Conservation (phyloP, 257 asterid genomes). For the Solanum pinnatisectum region DNA sequence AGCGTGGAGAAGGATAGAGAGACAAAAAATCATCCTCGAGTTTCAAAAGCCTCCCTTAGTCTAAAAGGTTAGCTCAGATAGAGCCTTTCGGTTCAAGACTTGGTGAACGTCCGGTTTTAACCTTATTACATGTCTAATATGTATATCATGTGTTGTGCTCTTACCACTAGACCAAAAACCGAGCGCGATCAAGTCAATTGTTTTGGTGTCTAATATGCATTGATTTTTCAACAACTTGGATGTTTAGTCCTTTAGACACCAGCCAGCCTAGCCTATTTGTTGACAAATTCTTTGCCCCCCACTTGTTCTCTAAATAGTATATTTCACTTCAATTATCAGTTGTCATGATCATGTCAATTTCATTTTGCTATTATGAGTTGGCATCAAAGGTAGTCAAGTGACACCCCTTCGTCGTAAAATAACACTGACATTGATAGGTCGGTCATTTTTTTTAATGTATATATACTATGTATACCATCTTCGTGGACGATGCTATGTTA, state of each 20-base stretch:
- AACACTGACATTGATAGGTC: not conserved
- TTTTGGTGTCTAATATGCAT: not conserved
- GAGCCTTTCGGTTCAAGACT: not conserved
- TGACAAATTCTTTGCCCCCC: constrained; percentile 15
- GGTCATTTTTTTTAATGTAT: not conserved
- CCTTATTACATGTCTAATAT: not conserved
- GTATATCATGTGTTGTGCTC: not conserved
- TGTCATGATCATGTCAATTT: not conserved
- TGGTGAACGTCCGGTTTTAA: not conserved
- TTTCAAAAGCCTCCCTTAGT: not conserved
- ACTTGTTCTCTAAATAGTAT: not conserved
- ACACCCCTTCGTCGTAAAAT: not conserved
- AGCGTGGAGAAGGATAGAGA: not conserved
- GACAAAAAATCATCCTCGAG: not conserved
- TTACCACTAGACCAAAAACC: not conserved
- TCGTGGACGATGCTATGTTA: not conserved
- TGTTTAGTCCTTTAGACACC: constrained; percentile 6
- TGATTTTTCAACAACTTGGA: not conserved
- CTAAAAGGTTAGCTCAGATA: not conserved
- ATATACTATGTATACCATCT: not conserved
- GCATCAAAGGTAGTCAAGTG: not conserved
- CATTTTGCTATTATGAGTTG: not conserved
- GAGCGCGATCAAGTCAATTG: not conserved
- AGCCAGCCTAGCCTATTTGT: constrained; percentile 24
- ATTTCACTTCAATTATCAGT: not conserved